phyloP scores from a whole-genome alignment of 495 filamentous ascomycete genomes.

The Podospora conica region DNA sequence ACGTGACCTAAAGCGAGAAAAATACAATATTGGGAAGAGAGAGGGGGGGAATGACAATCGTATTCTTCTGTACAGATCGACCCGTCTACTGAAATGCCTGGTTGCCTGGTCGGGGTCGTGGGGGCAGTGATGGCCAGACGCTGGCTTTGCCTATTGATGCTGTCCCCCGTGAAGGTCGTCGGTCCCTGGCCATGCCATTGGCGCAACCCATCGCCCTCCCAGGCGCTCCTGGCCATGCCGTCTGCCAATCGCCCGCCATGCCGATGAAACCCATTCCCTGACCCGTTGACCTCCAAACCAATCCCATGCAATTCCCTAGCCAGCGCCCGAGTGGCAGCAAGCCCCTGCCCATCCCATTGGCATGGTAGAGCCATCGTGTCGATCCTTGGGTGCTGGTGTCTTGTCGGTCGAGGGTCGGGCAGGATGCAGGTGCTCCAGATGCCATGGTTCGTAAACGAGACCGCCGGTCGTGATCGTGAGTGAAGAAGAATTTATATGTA shows the following conservation, averaged over 20 bases:
- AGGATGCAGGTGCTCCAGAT: not conserved
- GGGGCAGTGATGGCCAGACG: not conserved
- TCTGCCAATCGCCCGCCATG: not conserved
- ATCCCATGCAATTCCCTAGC: not conserved
- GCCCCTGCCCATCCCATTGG: not conserved
- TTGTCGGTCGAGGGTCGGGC: not conserved
- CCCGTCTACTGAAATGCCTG: not conserved
- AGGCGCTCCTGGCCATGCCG: not conserved
- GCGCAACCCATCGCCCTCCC: not conserved
- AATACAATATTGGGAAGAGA: too few species aligned
- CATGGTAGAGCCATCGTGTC: not conserved
- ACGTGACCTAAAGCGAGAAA: too few species aligned
- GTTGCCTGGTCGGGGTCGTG: not conserved
- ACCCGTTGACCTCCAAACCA: not conserved
- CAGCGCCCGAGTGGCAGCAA: not conserved
- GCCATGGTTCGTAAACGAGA: constrained; percentile 2
- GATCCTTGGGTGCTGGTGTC: not conserved
- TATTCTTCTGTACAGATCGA: not conserved
- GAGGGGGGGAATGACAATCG: not conserved
- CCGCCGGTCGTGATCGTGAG: constrained; percentile 4
- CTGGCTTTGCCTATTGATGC: not conserved
- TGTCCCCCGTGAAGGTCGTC: not conserved
- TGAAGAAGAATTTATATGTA: not conserved
- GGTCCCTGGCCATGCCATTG: not conserved
- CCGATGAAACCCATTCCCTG: not conserved